Percentiles rank a stretch among this genome's conserved stretches.
phyloP scores from a whole-genome alignment of 306 rosid genomes.

The Vachellia pachyceras region DNA sequence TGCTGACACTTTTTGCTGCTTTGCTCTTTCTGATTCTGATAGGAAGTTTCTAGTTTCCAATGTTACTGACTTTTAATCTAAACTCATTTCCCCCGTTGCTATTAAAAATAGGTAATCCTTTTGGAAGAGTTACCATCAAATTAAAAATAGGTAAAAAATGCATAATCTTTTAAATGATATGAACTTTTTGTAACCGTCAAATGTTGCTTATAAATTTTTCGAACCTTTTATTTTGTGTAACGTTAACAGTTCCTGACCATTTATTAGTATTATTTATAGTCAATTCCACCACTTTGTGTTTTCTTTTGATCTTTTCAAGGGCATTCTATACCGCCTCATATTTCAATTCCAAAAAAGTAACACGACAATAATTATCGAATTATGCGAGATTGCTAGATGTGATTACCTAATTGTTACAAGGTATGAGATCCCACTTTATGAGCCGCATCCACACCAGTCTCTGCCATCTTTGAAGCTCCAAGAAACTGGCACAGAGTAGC shows the following conservation, averaged over 20 bases:
- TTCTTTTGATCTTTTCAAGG: not conserved
- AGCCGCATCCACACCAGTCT: not conserved
- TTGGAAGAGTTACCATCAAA: not conserved
- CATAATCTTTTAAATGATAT: not conserved
- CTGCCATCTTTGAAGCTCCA: not conserved
- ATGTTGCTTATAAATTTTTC: not conserved
- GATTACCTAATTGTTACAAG: not conserved
- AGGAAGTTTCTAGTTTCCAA: slow-evolving; percentile 41
- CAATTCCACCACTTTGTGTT: not conserved
- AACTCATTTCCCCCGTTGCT: slow-evolving; percentile 1
- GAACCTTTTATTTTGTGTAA: not conserved
- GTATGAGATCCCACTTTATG: not conserved
- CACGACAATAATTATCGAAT: not conserved
- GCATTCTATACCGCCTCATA: not conserved
- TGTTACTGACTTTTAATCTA: slow-evolving; percentile 38
- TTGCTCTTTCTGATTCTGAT: slow-evolving; percentile 16
- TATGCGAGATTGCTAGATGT: not conserved
- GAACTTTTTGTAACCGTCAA: not conserved
- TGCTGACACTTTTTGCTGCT: slow-evolving; percentile 34
- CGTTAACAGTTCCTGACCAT: not conserved
- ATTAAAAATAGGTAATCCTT: not conserved
- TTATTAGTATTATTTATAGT: no score
- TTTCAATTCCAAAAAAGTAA: not conserved
- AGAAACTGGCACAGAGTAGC: not conserved
- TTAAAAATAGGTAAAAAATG: not conserved